phyloP scores from a whole-genome alignment of 2,329 filamentous ascomycete genomes.

The Aspergillus glaucus region DNA sequence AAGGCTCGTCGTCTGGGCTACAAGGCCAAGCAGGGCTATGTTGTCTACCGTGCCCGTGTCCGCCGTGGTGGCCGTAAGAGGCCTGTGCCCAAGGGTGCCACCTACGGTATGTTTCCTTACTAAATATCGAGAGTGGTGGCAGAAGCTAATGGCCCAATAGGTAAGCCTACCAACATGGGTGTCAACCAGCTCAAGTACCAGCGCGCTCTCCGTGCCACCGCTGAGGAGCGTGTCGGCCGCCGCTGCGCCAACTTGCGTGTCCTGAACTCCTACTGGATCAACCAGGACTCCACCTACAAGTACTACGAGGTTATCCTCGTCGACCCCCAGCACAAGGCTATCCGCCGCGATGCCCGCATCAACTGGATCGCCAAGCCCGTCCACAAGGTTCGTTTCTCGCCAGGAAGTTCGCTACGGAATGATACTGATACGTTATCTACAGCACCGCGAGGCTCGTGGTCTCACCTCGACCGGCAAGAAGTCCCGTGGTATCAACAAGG shows the following conservation, averaged over 20 bases:
- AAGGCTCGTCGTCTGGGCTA: slow-evolving; percentile 99
- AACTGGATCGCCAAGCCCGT: slow-evolving; percentile 99
- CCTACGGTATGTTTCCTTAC: slow-evolving; percentile 67
- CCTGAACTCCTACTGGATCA: slow-evolving; percentile 99
- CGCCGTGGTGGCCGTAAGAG: slow-evolving; percentile 98
- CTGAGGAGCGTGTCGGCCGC: slow-evolving; percentile 99
- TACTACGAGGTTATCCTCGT: slow-evolving; percentile 99
- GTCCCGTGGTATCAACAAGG: slow-evolving; percentile 98
- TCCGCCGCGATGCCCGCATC: slow-evolving; percentile 97
- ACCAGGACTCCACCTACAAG: slow-evolving; percentile 99
- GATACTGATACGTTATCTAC: slow-evolving; percentile 17
- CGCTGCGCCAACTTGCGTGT: slow-evolving; percentile 98
- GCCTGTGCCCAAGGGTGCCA: slow-evolving; percentile 94
- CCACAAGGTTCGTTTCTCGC: slow-evolving; percentile 62
- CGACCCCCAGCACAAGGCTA: slow-evolving; percentile 99
- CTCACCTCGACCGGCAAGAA: slow-evolving; percentile 99
- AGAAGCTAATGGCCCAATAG: slow-evolving; percentile 45
- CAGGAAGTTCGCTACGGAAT: not conserved
- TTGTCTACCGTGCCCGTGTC: slow-evolving; percentile 98
- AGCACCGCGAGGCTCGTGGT: slow-evolving; percentile 95
- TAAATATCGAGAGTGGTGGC: slow-evolving; percentile 17
- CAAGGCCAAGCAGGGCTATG: slow-evolving; percentile 99
- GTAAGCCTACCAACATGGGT: slow-evolving; percentile 99
- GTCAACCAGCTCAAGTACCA: slow-evolving; percentile 99
- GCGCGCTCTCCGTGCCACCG: slow-evolving; percentile 93